A percentile compares a stretch with the other conserved stretches of the same genome.
phyloP scores from a whole-genome alignment of 1,284 basidiomycete species.

The Ceratobasidium sp. region DNA sequence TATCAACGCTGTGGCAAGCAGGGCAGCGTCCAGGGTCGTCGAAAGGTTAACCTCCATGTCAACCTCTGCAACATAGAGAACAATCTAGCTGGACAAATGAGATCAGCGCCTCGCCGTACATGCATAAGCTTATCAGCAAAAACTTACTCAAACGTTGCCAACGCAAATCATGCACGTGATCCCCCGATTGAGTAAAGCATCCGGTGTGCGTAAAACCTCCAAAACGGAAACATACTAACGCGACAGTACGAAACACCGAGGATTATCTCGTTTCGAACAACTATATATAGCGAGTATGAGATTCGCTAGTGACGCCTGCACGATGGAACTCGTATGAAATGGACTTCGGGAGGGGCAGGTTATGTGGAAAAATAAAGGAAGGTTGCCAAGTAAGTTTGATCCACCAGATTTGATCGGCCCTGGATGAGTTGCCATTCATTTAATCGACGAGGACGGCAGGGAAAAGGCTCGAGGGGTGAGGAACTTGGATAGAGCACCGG shows the following conservation, averaged over 20 bases:
- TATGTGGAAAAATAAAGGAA: slow-evolving; percentile 17
- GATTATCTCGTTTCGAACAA: slow-evolving; percentile 35
- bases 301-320: slow-evolving; percentile 29
- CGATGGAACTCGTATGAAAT: slow-evolving; percentile 13
- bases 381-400: slow-evolving; percentile 6
- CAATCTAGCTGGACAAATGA: slow-evolving; percentile 22
- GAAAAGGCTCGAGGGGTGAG: neutral
- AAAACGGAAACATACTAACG: slow-evolving; percentile 17
- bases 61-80: slow-evolving; percentile 12
- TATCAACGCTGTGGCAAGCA: slow-evolving; percentile 8
- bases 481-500: neutral
- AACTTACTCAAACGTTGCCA: slow-evolving; percentile 30
- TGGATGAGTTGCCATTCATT: slow-evolving; percentile 3
- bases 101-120: neutral
- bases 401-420: slow-evolving; percentile 44
- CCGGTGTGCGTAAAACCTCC: slow-evolving; percentile 36
- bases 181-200: slow-evolving; percentile 38
- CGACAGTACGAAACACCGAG: neutral
- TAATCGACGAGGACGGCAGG: neutral
- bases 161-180: slow-evolving; percentile 31
- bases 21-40: slow-evolving; percentile 28
- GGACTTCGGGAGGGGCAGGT: neutral
- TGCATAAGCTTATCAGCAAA: neutral
- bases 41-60: neutral
- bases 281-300: slow-evolving; percentile 15